phyloP scores from a whole-genome alignment of 768 basidiomycete species.

The Gymnopilus junonius region DNA sequence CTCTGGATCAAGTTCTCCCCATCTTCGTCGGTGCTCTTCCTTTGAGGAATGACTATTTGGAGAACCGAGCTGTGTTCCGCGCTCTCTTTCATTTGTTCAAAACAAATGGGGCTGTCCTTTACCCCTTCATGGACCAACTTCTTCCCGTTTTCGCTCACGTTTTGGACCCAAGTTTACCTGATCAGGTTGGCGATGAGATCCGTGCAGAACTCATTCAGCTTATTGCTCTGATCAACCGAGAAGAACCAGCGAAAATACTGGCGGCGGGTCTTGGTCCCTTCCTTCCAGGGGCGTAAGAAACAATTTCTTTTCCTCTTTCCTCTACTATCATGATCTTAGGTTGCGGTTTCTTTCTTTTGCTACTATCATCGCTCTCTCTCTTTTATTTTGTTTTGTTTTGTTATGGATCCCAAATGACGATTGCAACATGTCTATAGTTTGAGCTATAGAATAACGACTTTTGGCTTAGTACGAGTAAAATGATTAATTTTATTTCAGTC shows the following conservation, averaged over 20 bases:
- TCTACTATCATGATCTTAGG: slow-evolving; percentile 10
- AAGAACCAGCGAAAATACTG: slow-evolving; percentile 80
- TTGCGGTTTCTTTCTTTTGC: slow-evolving; percentile 3
- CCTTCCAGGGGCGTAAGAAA: slow-evolving; percentile 49
- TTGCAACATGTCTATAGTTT: slow-evolving; percentile 26
- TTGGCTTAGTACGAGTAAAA: slow-evolving; percentile 18
- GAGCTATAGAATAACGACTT: slow-evolving; percentile 24
- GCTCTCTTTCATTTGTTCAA: slow-evolving; percentile 89
- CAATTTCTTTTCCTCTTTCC: slow-evolving; percentile 14
- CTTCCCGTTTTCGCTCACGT: slow-evolving; percentile 82
- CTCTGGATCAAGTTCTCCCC: slow-evolving; percentile 90
- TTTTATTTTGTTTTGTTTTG: slow-evolving; percentile 16
- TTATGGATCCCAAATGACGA: slow-evolving; percentile 23
- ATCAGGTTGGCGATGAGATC: slow-evolving; percentile 83
- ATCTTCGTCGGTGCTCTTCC: slow-evolving; percentile 84
- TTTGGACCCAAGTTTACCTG: slow-evolving; percentile 72
- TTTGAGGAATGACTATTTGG: slow-evolving; percentile 84
- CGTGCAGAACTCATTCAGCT: slow-evolving; percentile 77
- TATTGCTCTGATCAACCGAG: slow-evolving; percentile 69
- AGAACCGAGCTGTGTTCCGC: slow-evolving; percentile 89
- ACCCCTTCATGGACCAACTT: slow-evolving; percentile 78
- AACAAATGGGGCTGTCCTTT: slow-evolving; percentile 69
- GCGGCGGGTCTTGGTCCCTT: slow-evolving; percentile 72
- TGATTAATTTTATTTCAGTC: slow-evolving; percentile 2
- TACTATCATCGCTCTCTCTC: slow-evolving; percentile 19